Conservation (phyloP, 2,329 filamentous ascomycete species). For the Huntiella bhutanensis region DNA sequence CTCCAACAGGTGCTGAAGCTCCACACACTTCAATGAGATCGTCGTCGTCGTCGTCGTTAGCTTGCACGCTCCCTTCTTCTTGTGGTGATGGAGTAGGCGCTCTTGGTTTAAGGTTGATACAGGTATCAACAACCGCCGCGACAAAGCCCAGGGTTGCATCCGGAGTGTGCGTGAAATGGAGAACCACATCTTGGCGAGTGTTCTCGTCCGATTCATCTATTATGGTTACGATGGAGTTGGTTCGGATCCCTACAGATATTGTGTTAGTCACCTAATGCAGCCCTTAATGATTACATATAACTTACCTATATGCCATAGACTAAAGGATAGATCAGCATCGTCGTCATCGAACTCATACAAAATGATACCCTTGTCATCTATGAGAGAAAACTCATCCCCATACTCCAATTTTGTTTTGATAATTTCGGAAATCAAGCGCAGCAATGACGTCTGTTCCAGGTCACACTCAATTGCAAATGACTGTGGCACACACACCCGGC, state of each 20-base stretch:
- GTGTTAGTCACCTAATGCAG: slow-evolving; percentile 13
- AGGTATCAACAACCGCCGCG: slow-evolving; percentile 24
- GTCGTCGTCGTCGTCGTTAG: slow-evolving; percentile 22
- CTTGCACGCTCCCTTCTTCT: slow-evolving; percentile 12
- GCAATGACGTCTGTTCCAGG: slow-evolving; percentile 43
- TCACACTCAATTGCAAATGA: slow-evolving; percentile 51
- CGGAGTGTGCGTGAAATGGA: slow-evolving; percentile 39
- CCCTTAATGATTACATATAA: not conserved
- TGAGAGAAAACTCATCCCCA: slow-evolving; percentile 62
- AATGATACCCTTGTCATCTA: slow-evolving; percentile 54
- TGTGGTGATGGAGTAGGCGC: slow-evolving; percentile 13
- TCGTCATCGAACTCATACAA: slow-evolving; percentile 61
- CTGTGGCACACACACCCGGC: slow-evolving; percentile 63
- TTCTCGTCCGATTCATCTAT: slow-evolving; percentile 64
- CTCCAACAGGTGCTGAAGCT: slow-evolving; percentile 4
- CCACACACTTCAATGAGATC: slow-evolving; percentile 17
- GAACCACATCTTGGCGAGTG: slow-evolving; percentile 60
- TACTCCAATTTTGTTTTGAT: slow-evolving; percentile 55
- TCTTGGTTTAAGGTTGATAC: slow-evolving; percentile 27
- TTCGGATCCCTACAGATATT: slow-evolving; percentile 36
- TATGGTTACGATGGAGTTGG: slow-evolving; percentile 61
- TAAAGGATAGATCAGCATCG: slow-evolving; percentile 67
- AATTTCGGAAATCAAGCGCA: slow-evolving; percentile 64
- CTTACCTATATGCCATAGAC: slow-evolving; percentile 54
- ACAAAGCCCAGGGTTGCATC: slow-evolving; percentile 3